Base-by-base conservation (phyloP, 257 asterid genomes). In the Thymus quinquecostatus region DNA sequence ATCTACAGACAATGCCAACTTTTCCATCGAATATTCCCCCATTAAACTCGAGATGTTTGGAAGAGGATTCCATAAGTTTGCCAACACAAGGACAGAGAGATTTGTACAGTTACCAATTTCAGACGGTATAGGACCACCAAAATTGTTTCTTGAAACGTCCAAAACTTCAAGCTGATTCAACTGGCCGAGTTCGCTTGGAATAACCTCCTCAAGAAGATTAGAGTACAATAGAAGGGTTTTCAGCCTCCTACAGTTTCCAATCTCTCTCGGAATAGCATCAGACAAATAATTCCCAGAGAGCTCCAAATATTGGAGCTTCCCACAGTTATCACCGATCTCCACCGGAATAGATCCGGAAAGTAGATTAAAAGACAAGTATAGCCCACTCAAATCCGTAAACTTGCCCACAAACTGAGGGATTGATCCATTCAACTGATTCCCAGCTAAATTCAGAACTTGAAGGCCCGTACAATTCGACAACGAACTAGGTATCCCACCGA, bases 11-110 rank as follows among this genome's bases (percentile, higher is more conserved):
- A 57, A 71, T 4, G 85, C 86, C 64, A 75, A 67, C 45, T 83
- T 83, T 43, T 45, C 82, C 34, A 45, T 53, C 0, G 77, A 75
- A 43, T 71, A 66, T 40, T 68, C 71, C 32, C 57, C 78, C 40
- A 69, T 81, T 30, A 75, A 78, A 82, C 75, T 79, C 29, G 85
- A 77, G n/a, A 64, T 70, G 27, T 72, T 77, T 29, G 86, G 84
- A 57, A 91, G 84, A 48, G 97, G 95, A 74, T 91, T 90, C 96
- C 96, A 94, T 71, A 78, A 72, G 80, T 92, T 94, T 4, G 99
- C 88, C 84, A 94, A 60, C 5, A 94, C 89, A 44, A 94, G 92
- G 67, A 89, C 78, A 0, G 89, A 83, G 29, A 91, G 77, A 56
- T 73, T 89, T 5, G 90, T 75, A 66, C 99, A 94, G 34, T 89